Evolutionary conservation across 139 green algal species (phyloP), one percentile per base, ranked within the genome.

Genomic region (Chlorella sp.): DNA sequence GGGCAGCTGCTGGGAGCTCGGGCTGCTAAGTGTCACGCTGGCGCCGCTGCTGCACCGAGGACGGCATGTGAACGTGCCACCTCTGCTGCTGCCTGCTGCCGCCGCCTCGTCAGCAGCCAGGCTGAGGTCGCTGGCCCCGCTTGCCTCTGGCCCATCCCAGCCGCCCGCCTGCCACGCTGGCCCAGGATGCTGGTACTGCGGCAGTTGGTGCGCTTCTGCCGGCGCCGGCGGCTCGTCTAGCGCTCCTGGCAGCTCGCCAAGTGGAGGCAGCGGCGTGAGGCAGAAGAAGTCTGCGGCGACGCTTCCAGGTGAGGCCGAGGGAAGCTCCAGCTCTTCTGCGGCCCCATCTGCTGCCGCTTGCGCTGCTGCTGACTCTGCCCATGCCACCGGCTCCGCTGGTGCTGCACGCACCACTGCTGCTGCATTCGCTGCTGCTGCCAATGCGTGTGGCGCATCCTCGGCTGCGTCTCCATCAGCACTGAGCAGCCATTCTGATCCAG

Each of bases 221-320:
- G 34, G 68, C 84, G 22, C 39, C 19, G 42, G 66, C 37, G 48
- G 30, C 39, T 78, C 71, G 2, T 78, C 14, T 34, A 64, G 34
- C 4, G 79, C 32, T 1, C 22, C 64, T 71, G 79, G 79, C 68
- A 81, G 22, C 21, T 66, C 37, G 82, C 34, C 32, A 32, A 76
- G 39, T 60, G n/a, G 48, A 9, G 84, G 84, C 84, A 88, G 84
- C 84, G 84, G 84, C 32, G 37, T 40, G 34, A 88, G 64, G 34
- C n/a, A 42, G 39, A 88, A 88, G 39, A 88, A 81, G 30, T 88
- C 84, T 40, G 84, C 84, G 15, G 68, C 84, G 16, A 40, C 84
- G n/a, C 84, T 88, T 39, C 79, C 11, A 71, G 22, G 11, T 28
- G 64, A 26, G 64, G 64, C 21, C 64, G 64, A 28, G 34, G 34